Evolutionary conservation across 371 early-diverging fungal genomes (phyloP), one percentile per base, ranked within the genome.

Genomic region (Edhazardia aedis): DNA sequence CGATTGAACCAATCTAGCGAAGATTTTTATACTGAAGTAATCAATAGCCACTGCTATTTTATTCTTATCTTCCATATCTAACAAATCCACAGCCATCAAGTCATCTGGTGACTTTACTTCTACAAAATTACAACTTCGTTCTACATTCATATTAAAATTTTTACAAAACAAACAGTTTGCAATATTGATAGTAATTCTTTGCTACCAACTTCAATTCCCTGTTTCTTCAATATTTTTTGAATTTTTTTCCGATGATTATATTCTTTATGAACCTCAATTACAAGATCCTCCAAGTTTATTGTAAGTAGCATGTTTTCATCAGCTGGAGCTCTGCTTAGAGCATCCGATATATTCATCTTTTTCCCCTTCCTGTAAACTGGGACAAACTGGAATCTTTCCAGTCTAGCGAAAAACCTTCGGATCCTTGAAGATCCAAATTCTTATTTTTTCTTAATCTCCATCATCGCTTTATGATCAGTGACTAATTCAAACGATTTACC

Each of bases 391-490:
- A 4, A 24, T 4, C 26, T 22, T n/a, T 45, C 4, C 6, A 45
- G 26, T 26, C 22, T 45, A 12, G 3, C 2, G 3, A 22, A 26
- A 22, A 22, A 45, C 21, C 46, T 4, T 6, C 22, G 7, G 3
- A 45, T 9, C 26, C 46, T 45, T 14, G 46, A n/a, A 4, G 4
- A 4, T 48, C 26, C 33, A n/a, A 21, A 21, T 4, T 45, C n/a
- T 4, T 9, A 9, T 47, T 47, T 47, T 3, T 4, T 48, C n/a
- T 24, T 4, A 14, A 48, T 48, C 11, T 28, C 2, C 19, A 30
- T 19, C 23, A 48, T 4, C 18, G 49, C 29, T 19, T 48, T 48
- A 23, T 48, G 33, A 24, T 48, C 49, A 29, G 30, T 28, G 27
- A 28, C 33, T n/a, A 48, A 33, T 27, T 4, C 19, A 33, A 25